Conservation (phyloP, 495 filamentous ascomycete genomes). For the Aspergillus sclerotiicarbonarius region DNA sequence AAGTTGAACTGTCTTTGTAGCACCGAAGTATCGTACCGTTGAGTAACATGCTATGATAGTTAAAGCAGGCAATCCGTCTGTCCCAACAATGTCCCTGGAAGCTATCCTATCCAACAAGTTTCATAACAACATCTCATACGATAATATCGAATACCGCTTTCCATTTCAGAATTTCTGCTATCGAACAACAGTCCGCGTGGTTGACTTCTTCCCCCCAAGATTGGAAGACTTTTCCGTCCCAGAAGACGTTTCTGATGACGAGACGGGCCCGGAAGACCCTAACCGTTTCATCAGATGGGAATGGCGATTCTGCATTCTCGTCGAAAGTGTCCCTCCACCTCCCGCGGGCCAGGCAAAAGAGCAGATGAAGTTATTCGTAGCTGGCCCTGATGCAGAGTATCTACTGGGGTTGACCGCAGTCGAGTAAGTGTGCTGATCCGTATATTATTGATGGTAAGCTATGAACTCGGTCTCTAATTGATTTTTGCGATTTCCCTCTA, state of each 20-base stretch:
- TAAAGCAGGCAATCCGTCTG: conserved; percentile 26
- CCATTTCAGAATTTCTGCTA: conserved; percentile 79
- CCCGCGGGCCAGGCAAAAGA: conserved; percentile 32
- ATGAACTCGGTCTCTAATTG: conserved; percentile 1
- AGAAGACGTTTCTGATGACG: conserved; percentile 31
- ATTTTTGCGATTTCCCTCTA: conserved; percentile 26
- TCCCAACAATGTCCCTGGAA: conserved; percentile 34
- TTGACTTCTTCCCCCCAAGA: conserved; percentile 74
- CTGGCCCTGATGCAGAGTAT: conserved; percentile 60
- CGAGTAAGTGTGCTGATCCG: conserved; percentile 52
- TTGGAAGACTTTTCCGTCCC: conserved; percentile 72
- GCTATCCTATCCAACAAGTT: conserved; percentile 39
- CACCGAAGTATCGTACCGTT: neutral
- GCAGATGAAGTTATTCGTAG: conserved; percentile 63
- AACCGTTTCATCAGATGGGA: conserved; percentile 52
- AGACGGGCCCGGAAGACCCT: conserved; percentile 30
- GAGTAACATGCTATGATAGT: conserved; percentile 29
- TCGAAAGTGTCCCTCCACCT: conserved; percentile 57
- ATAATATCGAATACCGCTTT: conserved; percentile 44
- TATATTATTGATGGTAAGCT: neutral
- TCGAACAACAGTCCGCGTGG: conserved; percentile 62
- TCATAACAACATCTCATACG: conserved; percentile 41
- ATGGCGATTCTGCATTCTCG: conserved; percentile 74
- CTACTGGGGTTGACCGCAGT: conserved; percentile 64
- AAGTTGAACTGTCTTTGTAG: conserved; percentile 13